Percentiles rank a stretch among this genome's conserved stretches.
phyloP scores from a whole-genome alignment of 192 early-diverging fungal genomes.

The Entomortierella parvispora region DNA sequence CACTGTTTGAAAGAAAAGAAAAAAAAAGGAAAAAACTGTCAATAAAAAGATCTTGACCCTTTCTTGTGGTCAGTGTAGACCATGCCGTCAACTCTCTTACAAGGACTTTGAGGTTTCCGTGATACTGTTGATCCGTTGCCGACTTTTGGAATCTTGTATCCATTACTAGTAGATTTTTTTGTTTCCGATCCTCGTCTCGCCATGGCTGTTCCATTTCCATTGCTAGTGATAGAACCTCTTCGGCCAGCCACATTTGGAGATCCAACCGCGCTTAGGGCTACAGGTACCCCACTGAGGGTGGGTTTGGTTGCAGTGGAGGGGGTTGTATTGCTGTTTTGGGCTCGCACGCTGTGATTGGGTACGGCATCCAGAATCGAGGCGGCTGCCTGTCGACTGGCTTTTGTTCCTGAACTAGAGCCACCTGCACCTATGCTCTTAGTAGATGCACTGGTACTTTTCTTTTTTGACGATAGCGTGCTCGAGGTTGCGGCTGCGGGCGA shows the following conservation, averaged over 20 bases:
- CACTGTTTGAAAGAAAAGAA: constrained; percentile 4
- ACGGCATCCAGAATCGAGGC: constrained; percentile 33
- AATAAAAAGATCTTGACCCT: neutral
- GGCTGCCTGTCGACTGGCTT: constrained; percentile 18
- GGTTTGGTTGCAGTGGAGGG: constrained; percentile 21
- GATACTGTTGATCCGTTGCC: constrained; percentile 21
- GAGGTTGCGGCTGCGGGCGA: constrained; percentile 1
- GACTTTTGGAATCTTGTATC: constrained; percentile 48
- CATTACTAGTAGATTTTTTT: constrained; percentile 21
- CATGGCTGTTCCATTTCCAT: neutral
- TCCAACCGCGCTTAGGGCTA: neutral
- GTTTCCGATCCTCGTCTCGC: constrained; percentile 24
- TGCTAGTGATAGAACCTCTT: constrained; percentile 34
- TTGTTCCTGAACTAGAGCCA: constrained; percentile 7
- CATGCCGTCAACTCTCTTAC: constrained; percentile 2
- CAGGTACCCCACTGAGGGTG: constrained; percentile 17
- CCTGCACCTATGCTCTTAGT: neutral
- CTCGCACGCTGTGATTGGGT: constrained; percentile 28
- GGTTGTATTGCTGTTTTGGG: neutral
- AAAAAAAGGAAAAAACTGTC: neutral
- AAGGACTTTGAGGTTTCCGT: constrained; percentile 39
- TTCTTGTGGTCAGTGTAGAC: neutral
- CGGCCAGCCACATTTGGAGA: constrained; percentile 32
- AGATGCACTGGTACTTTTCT: neutral
- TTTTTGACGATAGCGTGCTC: constrained; percentile 8